phyloP scores from a whole-genome alignment of 768 basidiomycete species.

The Lactarius akahatsu region DNA sequence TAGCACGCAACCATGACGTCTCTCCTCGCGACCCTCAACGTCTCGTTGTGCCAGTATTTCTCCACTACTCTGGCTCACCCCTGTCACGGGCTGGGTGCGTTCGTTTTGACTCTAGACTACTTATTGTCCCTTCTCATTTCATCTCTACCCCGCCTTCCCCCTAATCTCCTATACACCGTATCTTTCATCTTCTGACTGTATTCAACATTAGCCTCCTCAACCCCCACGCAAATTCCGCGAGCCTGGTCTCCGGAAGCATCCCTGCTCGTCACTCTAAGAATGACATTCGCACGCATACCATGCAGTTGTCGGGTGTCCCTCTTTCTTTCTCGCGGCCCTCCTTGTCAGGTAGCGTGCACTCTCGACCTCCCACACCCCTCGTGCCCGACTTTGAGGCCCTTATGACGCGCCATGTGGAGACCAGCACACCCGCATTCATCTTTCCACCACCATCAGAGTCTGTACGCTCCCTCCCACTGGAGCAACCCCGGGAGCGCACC shows the following conservation, averaged over 20 bases:
- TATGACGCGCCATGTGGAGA: conserved; percentile 19
- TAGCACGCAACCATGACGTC: conserved; percentile 8
- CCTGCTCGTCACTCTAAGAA: conserved; percentile 53
- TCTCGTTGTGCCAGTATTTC: conserved; percentile 15
- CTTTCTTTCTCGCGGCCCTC: conserved; percentile 36
- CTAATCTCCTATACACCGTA: not conserved
- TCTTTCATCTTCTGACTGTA: conserved; percentile 5
- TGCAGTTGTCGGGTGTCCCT: conserved; percentile 60
- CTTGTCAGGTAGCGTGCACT: conserved; percentile 26
- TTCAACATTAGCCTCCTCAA: conserved; percentile 51
- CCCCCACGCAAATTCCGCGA: conserved; percentile 32
- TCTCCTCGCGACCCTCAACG: conserved; percentile 32
- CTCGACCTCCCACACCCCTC: conserved; percentile 38
- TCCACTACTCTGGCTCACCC: conserved; percentile 31
- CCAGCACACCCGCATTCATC: conserved; percentile 27
- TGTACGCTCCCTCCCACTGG: conserved; percentile 17
- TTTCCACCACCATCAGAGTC: conserved; percentile 23
- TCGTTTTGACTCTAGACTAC: not conserved
- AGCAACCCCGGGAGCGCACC: conserved; percentile 18
- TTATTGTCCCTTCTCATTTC: not conserved
- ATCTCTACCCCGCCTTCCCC: not conserved
- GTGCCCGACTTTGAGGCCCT: conserved; percentile 39
- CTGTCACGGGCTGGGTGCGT: conserved; percentile 36
- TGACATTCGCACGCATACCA: conserved; percentile 63
- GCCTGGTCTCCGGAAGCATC: conserved; percentile 22